A percentile compares a stretch with the other conserved stretches of the same genome.
Conservation (phyloP, 371 early-diverging fungal genomes). For the Ordospora colligata region DNA sequence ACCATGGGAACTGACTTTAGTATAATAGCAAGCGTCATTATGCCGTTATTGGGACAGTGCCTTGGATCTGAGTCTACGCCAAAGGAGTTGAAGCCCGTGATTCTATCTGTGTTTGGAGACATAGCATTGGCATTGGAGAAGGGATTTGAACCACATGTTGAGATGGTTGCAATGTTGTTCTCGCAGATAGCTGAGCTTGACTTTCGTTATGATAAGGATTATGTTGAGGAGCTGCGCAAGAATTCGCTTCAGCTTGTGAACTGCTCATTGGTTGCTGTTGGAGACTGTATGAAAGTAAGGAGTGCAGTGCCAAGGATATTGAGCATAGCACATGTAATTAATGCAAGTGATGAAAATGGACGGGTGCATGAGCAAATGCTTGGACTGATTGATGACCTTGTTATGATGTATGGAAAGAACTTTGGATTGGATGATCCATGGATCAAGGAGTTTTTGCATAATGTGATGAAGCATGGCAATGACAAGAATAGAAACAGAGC, state of each 20-base stretch:
- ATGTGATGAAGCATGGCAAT: not conserved
- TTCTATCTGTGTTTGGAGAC: slow-evolving; percentile 87
- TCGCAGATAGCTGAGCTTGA: slow-evolving; percentile 65
- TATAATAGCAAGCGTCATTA: slow-evolving; percentile 24
- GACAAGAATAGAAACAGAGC: slow-evolving; percentile 7
- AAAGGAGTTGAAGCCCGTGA: slow-evolving; percentile 70
- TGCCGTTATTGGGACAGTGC: slow-evolving; percentile 37
- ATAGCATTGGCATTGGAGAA: slow-evolving; percentile 82
- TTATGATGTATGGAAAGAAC: slow-evolving; percentile 15
- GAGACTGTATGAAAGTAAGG: slow-evolving; percentile 15
- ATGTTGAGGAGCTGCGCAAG: slow-evolving; percentile 40
- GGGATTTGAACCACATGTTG: slow-evolving; percentile 71
- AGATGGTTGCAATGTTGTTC: slow-evolving; percentile 71
- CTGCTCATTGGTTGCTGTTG: slow-evolving; percentile 31
- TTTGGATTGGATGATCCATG: slow-evolving; percentile 24
- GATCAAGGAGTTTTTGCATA: slow-evolving; percentile 17
- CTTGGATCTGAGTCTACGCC: slow-evolving; percentile 25
- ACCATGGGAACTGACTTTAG: slow-evolving; percentile 48
- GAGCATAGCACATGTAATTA: not conserved
- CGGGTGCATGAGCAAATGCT: not conserved
- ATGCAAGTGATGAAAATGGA: not conserved
- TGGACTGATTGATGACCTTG: slow-evolving; percentile 21
- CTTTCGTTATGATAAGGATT: slow-evolving; percentile 9
- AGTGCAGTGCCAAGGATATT: slow-evolving; percentile 6
- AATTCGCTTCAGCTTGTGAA: slow-evolving; percentile 29